phyloP scores from a whole-genome alignment of 805 yeast species.

The Lipomyces spencermartinsiae region DNA sequence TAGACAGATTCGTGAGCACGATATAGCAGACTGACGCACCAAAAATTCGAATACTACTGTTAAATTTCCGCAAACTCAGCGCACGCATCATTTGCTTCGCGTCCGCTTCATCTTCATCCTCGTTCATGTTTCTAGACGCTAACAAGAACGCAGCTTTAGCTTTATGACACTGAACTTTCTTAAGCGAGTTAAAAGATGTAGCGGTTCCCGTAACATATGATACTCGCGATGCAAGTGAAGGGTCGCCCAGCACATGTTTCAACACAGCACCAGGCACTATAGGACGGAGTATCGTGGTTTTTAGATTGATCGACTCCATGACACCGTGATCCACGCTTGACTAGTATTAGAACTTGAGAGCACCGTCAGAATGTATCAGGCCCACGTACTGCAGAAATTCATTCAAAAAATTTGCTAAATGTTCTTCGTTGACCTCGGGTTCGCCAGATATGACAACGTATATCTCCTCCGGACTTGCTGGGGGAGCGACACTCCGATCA shows the following conservation, averaged over 20 bases:
- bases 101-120: slow-evolving; percentile 23
- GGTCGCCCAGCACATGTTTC: slow-evolving; percentile 16
- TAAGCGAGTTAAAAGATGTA: slow-evolving; percentile 20
- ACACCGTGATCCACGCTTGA: slow-evolving; percentile 28
- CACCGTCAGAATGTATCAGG: neutral
- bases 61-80: slow-evolving; percentile 23
- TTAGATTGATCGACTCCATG: slow-evolving; percentile 24
- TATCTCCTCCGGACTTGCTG: neutral
- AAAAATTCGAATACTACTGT: slow-evolving; percentile 15
- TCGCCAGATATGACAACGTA: slow-evolving; percentile 20
- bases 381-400: slow-evolving; percentile 23
- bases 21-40: slow-evolving; percentile 7
- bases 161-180: slow-evolving; percentile 15
- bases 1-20: neutral
- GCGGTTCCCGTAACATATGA: slow-evolving; percentile 21
- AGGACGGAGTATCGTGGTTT: slow-evolving; percentile 18
- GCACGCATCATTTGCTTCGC: slow-evolving; percentile 30
- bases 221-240: slow-evolving; percentile 18
- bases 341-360: neutral
- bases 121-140: slow-evolving; percentile 15
- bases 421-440: slow-evolving; percentile 23
- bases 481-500: slow-evolving; percentile 14
- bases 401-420: slow-evolving; percentile 18
- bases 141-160: slow-evolving; percentile 26
- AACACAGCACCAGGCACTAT: slow-evolving; percentile 17